Base-by-base conservation (phyloP, 1,284 basidiomycete species). In the Phaffia rhodozyma region DNA sequence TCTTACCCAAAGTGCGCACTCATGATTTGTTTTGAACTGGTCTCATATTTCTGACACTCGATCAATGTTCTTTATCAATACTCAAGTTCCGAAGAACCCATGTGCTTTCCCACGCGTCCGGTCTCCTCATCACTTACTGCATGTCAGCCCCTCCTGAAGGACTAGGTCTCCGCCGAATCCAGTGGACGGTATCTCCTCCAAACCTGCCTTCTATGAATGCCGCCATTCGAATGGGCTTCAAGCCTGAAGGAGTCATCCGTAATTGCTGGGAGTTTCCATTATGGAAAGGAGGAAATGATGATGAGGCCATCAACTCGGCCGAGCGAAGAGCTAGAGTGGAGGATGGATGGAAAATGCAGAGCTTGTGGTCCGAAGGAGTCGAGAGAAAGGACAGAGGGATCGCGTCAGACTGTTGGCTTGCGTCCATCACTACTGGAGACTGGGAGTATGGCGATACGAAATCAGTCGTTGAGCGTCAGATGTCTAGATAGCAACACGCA, bases 181-280 rank as follows among this genome's bases (percentile, higher is more conserved):
- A 59, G 47, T 59, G 58, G 58, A 53, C 50, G 9, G 30, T 30
- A 4, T n/a, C 34, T 2, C 60, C 60, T 0, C n/a, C 5, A 21
- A 61, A 61, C 51, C 5, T 3, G 5, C 11, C 52, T 6, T 61
- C 60, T 7, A 25, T 43, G 7, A 52, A 47, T 18, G 51, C 51
- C 13, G 60, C 60, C 9, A 13, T 53, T 5, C 29, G 60, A 1
- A 53, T 61, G 60, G 60, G 60, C n/a, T 61, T 54, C 32, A 47
- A 29, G 25, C 32, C 1, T 7, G 60, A 61, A 27, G 60, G 60
- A 20, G n/a, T 61, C 21, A 6, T 55, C 16, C 21, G 60, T 0
- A 47, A 21, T 20, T 43, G 25, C n/a, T 59, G 23, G 20, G 18
- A 18, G 0, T 30, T 48, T n/a, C 58, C 9, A 2, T 1, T 20